phyloP scores from a whole-genome alignment of 2,329 filamentous ascomycete genomes.

The Arthrobotrys megalospora region DNA sequence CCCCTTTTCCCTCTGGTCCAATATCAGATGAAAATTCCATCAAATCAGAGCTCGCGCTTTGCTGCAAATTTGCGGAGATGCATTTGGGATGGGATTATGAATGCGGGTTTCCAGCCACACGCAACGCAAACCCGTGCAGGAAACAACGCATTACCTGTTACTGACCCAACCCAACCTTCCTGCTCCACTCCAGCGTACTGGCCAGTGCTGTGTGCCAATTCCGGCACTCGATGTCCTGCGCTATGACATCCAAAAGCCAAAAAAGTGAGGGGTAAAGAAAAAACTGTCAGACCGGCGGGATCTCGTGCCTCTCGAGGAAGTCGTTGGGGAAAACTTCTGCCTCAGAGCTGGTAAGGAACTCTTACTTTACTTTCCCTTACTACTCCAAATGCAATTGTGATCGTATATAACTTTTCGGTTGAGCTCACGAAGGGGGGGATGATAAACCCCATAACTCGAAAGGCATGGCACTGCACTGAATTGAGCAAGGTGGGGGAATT shows the following conservation, averaged over 20 bases:
- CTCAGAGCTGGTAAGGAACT: neutral
- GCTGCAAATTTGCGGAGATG: constrained; percentile 29
- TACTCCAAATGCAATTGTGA: neutral
- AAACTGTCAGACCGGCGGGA: neutral
- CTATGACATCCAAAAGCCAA: constrained; percentile 43
- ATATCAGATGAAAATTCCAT: constrained; percentile 27
- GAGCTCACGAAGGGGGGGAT: neutral
- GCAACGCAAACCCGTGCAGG: constrained; percentile 39
- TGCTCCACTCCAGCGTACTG: constrained; percentile 1
- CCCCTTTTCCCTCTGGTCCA: constrained; percentile 18
- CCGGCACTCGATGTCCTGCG: constrained; percentile 33
- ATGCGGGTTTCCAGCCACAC: constrained; percentile 38
- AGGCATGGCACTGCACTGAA: neutral
- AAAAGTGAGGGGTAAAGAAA: constrained; percentile 25
- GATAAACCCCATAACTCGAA: neutral
- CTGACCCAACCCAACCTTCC: neutral
- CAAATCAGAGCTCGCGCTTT: constrained; percentile 22
- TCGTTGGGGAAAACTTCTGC: neutral
- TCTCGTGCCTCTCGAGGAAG: constrained; percentile 15
- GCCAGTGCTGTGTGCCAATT: constrained; percentile 35
- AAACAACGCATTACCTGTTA: constrained; percentile 55
- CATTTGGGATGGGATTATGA: neutral
- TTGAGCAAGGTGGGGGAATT: constrained; percentile 39
- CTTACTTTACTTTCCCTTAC: too few relatives aligned
- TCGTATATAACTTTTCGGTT: constrained; percentile 2